Percentiles rank a stretch among this genome's conserved stretches.
These are phyloP conservation scores for Pyricularia pennisetigena DNA, from an alignment of 2,329 filamentous ascomycete species.

Conservation along the genomic window DNA sequence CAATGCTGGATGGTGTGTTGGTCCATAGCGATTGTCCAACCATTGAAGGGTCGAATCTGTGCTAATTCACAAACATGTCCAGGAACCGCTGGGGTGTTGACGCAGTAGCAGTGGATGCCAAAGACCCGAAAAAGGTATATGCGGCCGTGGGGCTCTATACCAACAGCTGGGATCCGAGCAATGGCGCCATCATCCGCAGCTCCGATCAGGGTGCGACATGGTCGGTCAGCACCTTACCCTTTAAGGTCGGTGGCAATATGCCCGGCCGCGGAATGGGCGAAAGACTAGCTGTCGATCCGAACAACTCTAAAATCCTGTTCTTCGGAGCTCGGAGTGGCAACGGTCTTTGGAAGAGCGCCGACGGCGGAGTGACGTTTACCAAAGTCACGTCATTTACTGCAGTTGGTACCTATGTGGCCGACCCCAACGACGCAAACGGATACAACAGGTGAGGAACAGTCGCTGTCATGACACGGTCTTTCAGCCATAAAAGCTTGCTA, in stretches of 20 bases:
- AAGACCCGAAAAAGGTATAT: constrained; percentile 40
- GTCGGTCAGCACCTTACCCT: constrained; percentile 36
- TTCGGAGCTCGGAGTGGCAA: constrained; percentile 49
- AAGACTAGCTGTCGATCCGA: constrained; percentile 46
- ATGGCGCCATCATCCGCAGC: constrained; percentile 43
- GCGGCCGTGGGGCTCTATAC: constrained; percentile 48
- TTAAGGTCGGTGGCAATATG: constrained; percentile 55
- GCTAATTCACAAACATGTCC: not conserved
- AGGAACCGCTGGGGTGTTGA: constrained; percentile 49
- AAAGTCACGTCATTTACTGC: constrained; percentile 42
- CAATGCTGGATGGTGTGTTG: constrained; percentile 31
- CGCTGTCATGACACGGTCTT: not conserved
- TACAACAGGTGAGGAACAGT: constrained; percentile 19
- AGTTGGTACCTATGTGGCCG: constrained; percentile 35
- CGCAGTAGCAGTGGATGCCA: constrained; percentile 44
- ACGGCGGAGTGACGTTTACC: constrained; percentile 41
- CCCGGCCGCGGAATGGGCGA: constrained; percentile 50
- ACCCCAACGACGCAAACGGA: constrained; percentile 32
- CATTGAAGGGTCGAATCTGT: not conserved
- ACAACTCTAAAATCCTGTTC: constrained; percentile 45
- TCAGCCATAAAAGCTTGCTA: not conserved
- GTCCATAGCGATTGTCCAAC: not conserved
- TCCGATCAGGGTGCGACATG: constrained; percentile 44
- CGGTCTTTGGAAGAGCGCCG: constrained; percentile 47
- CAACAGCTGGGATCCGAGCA: constrained; percentile 48